Evolutionary conservation across 768 basidiomycete species (phyloP).

Genomic region (Tylopilus felleus): DNA sequence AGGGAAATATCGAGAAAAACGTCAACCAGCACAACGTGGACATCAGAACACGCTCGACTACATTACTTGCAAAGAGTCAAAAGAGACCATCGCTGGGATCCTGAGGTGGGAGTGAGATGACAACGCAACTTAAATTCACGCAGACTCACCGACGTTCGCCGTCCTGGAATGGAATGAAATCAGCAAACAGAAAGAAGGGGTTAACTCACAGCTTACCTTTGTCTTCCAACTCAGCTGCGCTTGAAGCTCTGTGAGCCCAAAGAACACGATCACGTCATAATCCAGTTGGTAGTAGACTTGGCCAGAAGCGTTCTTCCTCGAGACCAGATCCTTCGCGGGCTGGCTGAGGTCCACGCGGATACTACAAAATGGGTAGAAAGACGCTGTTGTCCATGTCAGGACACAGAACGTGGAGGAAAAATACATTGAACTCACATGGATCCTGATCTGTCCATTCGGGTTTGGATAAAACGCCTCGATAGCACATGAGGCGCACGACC

Average conservation of each 20-base stretch:
- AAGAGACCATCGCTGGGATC: neutral
- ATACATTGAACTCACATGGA: neutral
- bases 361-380: conserved; percentile 4
- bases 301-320: neutral
- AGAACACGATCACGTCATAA: conserved; percentile 13
- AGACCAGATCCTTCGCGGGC: neutral
- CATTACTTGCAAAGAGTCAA: neutral
- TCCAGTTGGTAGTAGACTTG: conserved; percentile 9
- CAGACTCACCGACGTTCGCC: conserved; percentile 2
- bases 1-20: too few species aligned
- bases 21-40: too few species aligned
- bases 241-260: conserved; percentile 8
- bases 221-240: conserved; percentile 10
- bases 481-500: conserved; percentile 4
- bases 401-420: neutral
- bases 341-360: neutral
- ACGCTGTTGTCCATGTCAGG: neutral
- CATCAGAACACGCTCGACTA: neutral
- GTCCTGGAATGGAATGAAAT: neutral
- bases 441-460: conserved; percentile 18
- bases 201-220: neutral
- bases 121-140: neutral
- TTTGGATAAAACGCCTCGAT: conserved; percentile 5
- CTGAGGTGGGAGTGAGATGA: neutral
- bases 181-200: neutral